A percentile compares a stretch with the other conserved stretches of the same genome.
Evolutionary conservation across 169 alveolate genomes (phyloP).

Genomic region (Plasmodium chabaudi): DNA sequence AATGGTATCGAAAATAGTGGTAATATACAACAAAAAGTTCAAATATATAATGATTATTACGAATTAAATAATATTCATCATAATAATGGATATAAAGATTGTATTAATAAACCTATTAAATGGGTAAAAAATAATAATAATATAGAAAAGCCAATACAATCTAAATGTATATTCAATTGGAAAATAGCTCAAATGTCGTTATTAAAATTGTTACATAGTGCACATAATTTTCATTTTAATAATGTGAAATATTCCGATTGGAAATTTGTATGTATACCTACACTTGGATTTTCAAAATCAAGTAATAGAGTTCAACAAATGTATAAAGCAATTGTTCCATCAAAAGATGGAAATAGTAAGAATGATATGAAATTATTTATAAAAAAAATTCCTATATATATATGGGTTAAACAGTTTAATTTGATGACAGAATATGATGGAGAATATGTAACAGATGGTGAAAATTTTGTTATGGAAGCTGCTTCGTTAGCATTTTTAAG

Average conservation of each 20-base stretch:
- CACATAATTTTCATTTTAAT: conserved; percentile 68
- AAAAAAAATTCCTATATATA: conserved; percentile 82
- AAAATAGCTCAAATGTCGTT: conserved; percentile 24
- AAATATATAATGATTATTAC: background rate
- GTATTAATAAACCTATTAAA: conserved; percentile 15
- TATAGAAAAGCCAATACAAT: conserved; percentile 28
- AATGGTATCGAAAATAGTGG: background rate
- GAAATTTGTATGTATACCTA: conserved; percentile 79
- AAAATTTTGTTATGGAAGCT: conserved; percentile 88
- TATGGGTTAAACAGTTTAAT: conserved; percentile 85
- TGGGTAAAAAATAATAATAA: conserved; percentile 21
- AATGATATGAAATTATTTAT: conserved; percentile 76
- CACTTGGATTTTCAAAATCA: conserved; percentile 81
- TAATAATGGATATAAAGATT: conserved; percentile 1
- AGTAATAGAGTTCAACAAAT: conserved; percentile 83
- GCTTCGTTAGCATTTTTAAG: conserved; percentile 83
- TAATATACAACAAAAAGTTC: conserved; percentile 7
- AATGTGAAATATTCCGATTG: conserved; percentile 79
- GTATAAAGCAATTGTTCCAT: conserved; percentile 67
- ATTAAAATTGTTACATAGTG: conserved; percentile 31
- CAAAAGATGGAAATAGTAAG: conserved; percentile 36
- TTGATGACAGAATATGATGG: conserved; percentile 83
- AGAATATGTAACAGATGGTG: conserved; percentile 87
- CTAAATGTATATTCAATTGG: conserved; percentile 64
- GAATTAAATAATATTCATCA: background rate